Evolutionary conservation across 2,329 filamentous ascomycete genomes (phyloP).

Genomic region (Monilinia polystroma): DNA sequence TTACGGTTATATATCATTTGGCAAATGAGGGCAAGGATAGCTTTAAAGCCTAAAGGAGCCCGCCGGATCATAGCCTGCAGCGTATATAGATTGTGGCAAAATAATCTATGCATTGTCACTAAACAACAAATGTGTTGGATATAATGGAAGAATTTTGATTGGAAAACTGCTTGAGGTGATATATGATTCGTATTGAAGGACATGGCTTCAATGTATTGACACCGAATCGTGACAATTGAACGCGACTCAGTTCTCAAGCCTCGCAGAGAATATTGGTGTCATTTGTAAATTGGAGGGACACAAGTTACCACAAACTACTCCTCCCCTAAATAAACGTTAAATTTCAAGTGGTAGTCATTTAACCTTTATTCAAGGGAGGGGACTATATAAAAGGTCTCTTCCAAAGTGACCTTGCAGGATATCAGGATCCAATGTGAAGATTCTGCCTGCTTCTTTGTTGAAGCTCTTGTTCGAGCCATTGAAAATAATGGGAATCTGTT

Average conservation of each 20-base stretch:
- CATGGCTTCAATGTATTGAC: neutral
- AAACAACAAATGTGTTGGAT: slow-evolving; percentile 2
- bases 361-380: too few relatives aligned
- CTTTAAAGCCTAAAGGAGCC: neutral
- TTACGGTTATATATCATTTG: slow-evolving; percentile 7
- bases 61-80: neutral
- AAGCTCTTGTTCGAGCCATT: neutral
- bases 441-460: neutral
- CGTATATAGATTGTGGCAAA: neutral
- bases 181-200: too few relatives aligned
- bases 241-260: neutral
- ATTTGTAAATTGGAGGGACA: neutral
- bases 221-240: neutral
- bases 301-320: neutral
- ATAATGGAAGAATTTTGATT: neutral
- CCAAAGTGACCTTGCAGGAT: neutral
- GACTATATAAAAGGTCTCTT: neutral
- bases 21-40: neutral
- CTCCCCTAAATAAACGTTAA: too few relatives aligned
- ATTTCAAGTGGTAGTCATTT: too few relatives aligned
- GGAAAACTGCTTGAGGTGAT: neutral
- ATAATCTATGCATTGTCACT: slow-evolving; percentile 7
- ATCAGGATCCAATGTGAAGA: neutral
- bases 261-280: neutral
- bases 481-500: neutral